Percentiles rank a stretch among this genome's conserved stretches.
These are phyloP conservation scores for Phellopilus nigrolimitatus DNA, from an alignment of 1,284 basidiomycete species.

Conservation along the genomic window DNA sequence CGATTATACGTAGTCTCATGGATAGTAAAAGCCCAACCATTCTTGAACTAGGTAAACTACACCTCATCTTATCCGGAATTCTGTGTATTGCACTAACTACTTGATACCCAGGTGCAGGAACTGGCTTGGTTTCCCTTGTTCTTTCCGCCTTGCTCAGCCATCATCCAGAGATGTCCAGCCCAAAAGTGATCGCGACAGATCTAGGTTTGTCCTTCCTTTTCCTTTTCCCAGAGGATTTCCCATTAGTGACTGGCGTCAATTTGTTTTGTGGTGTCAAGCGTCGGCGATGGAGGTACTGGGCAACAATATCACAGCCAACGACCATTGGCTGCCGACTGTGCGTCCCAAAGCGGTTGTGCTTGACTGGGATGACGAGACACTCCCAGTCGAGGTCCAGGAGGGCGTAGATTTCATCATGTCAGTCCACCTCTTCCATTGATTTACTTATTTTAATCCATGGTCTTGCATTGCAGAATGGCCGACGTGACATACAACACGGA, in stretches of 20 bases:
- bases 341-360: constrained; percentile 45
- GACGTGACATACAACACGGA: constrained; percentile 88
- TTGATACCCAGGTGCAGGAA: constrained; percentile 63
- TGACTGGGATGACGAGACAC: constrained; percentile 64
- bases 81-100: background rate
- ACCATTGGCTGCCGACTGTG: constrained; percentile 22
- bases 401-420: constrained; percentile 58
- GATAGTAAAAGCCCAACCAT: constrained; percentile 25
- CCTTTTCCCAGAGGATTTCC: background rate
- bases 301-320: constrained; percentile 61
- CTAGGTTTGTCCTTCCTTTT: constrained; percentile 52
- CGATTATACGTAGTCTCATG: constrained; percentile 1
- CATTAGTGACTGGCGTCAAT: background rate
- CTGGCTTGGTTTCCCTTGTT: constrained; percentile 73
- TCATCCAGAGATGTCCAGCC: constrained; percentile 26
- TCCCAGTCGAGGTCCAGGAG: constrained; percentile 41
- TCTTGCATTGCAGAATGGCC: constrained; percentile 59
- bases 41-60: constrained; percentile 64
- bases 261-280: constrained; percentile 36
- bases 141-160: constrained; percentile 46
- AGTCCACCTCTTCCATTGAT: constrained; percentile 9
- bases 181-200: constrained; percentile 64
- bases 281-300: constrained; percentile 76
- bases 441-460: background rate
- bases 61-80: background rate